Conservation (phyloP, 805 yeast species). For the Candida anglica region DNA sequence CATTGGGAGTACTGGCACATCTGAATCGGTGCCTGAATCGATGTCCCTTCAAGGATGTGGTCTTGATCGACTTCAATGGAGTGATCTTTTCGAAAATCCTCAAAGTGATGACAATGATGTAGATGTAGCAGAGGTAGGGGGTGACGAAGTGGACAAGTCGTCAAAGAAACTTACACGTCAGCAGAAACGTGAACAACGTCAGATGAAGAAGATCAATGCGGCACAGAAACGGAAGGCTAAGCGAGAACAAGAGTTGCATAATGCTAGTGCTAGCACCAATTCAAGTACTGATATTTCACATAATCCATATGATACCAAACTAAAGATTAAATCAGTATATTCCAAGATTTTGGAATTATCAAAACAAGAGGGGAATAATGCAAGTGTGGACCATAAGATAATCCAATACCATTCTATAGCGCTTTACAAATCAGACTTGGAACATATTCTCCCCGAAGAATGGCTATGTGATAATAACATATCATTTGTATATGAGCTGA, state of each 20-base stretch:
- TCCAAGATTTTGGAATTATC: slow-evolving; percentile 9
- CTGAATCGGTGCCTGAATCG: no score
- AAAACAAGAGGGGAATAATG: slow-evolving; percentile 8
- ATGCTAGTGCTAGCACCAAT: neutral
- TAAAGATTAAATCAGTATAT: slow-evolving; percentile 16
- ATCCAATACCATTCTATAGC: slow-evolving; percentile 55
- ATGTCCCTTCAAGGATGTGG: slow-evolving; percentile 29
- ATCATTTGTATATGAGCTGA: slow-evolving; percentile 55
- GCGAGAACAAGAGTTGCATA: slow-evolving; percentile 9
- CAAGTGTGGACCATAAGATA: slow-evolving; percentile 19
- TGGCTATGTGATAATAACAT: slow-evolving; percentile 76
- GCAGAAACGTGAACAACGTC: slow-evolving; percentile 17
- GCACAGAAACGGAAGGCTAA: slow-evolving; percentile 7
- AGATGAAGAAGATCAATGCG: slow-evolving; percentile 18
- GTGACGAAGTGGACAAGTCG: slow-evolving; percentile 5
- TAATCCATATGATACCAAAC: slow-evolving; percentile 10
- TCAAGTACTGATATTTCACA: neutral
- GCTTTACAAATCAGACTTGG: slow-evolving; percentile 54
- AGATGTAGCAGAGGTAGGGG: slow-evolving; percentile 7
- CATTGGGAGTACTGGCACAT: no score
- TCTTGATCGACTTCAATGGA: slow-evolving; percentile 41
- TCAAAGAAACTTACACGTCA: slow-evolving; percentile 12
- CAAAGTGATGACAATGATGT: slow-evolving; percentile 3
- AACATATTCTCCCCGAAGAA: slow-evolving; percentile 55
- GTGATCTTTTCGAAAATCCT: slow-evolving; percentile 7